Percentiles rank a stretch among this genome's conserved stretches.
Evolutionary conservation across 805 yeast species (phyloP).

Genomic region (Candida insectorum): DNA sequence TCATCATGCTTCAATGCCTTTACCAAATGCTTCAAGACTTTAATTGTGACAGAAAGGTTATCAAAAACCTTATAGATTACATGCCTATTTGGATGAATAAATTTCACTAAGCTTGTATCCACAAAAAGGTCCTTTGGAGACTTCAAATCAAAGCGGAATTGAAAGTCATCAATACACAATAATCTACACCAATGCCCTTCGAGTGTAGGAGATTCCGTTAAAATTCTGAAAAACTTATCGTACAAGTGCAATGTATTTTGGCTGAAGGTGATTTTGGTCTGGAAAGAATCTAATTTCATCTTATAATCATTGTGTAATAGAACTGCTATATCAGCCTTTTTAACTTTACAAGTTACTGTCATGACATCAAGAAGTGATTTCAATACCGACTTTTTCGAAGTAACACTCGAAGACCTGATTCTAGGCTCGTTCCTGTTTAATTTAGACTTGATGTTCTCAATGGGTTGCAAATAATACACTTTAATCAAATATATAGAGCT

Average conservation of each 20-base stretch:
- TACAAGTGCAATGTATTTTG: conserved; percentile 9
- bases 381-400: too few relatives aligned
- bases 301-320: conserved; percentile 48
- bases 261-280: conserved; percentile 9
- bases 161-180: conserved; percentile 34
- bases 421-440: too few relatives aligned
- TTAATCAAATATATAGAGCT: conserved; percentile 31
- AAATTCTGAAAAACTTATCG: conserved; percentile 33
- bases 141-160: conserved; percentile 10
- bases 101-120: conserved; percentile 22
- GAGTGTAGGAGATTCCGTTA: conserved; percentile 52
- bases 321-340: conserved; percentile 21
- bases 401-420: too few relatives aligned
- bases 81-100: conserved; percentile 37
- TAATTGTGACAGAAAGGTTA: conserved; percentile 30
- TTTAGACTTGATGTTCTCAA: conserved; percentile 19
- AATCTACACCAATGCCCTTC: conserved; percentile 50
- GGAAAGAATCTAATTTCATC: conserved; percentile 43
- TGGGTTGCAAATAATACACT: conserved; percentile 28
- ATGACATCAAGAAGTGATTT: conserved; percentile 2
- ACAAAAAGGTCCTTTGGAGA: conserved; percentile 17
- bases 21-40: conserved; percentile 32
- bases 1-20: conserved; percentile 17
- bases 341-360: conserved; percentile 12
- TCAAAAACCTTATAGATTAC: conserved; percentile 38